Evolutionary conservation across 1,284 basidiomycete species (phyloP), one percentile per base, ranked within the genome.

Genomic region (Xanthoconium separans): DNA sequence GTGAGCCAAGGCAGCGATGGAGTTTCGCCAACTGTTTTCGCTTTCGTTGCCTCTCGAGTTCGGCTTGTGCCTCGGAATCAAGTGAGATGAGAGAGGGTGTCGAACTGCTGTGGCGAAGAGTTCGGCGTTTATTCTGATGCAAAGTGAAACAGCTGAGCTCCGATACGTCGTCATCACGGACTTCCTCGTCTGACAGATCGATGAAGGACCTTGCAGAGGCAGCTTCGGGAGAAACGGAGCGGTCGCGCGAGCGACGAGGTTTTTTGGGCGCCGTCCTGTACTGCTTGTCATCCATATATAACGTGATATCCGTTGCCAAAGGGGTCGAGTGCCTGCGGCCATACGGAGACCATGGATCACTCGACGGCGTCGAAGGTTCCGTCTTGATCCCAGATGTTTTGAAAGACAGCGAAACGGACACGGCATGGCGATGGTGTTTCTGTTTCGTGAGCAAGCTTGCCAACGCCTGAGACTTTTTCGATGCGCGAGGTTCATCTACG

Each of bases 1-100:
- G 80, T 33, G 87, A 89, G 22, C 89, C 90, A 30, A 92, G 77
- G 72, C 85, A 91, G 42, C 90, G 86, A 69, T 91, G 87, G 8
- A 92, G 77, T 66, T 85, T 91, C 6, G 86, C 85, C 33, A 92
- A 74, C 61, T 83, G 84, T 61, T 88, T 86, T 47, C 89, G 78
- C 66, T 86, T 89, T 56, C 81, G 77, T 53, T 81, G 76, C 57
- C 80, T 78, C 55, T 86, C 82, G 29, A 81, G 79, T 54, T 89
- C 84, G 20, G 74, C 78, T 56, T 73, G 75, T 55, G 77, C 76
- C 51, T 83, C 79, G 33, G 77, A 71, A 49, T 77, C 73, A 64
- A 83, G 64, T 51, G 72, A 77, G 53, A 74, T 73, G 46, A 81
- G 61, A 44, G 80, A 81, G 46, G 75, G 76, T 15, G 72, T 68